Evolutionary conservation across 163 green algal genomes (phyloP).

Genomic region (Chlamydomonas reinhardtii): DNA sequence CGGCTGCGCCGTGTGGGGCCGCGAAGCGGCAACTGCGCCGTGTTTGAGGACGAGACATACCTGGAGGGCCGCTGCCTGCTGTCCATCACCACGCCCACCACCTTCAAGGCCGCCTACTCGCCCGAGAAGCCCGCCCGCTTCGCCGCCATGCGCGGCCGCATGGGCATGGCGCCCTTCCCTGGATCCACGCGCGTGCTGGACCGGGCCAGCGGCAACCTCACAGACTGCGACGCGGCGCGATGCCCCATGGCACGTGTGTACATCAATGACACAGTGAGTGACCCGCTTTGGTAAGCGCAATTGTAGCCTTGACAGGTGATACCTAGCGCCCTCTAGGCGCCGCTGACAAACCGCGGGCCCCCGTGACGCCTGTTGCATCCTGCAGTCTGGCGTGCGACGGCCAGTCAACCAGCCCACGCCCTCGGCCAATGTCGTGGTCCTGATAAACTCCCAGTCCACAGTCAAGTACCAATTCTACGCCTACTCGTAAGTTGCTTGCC

Average conservation of each 20-base stretch:
- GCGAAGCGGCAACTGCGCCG: constrained; percentile 2
- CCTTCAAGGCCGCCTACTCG: constrained; percentile 30
- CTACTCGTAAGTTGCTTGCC: constrained; percentile 7
- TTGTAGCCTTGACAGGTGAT: no score
- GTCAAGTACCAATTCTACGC: constrained; percentile 38
- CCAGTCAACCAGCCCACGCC: constrained; percentile 26
- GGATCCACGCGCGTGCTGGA: constrained; percentile 35
- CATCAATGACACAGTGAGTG: background rate
- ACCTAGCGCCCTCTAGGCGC: no score
- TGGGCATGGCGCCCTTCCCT: constrained; percentile 20
- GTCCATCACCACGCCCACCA: constrained; percentile 14
- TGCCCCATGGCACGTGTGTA: constrained; percentile 1
- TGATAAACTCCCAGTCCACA: constrained; percentile 29
- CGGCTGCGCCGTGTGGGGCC: no score
- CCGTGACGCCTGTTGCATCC: no score
- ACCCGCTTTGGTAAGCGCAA: no score
- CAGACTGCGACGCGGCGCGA: background rate
- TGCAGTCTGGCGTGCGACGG: background rate
- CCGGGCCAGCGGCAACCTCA: background rate
- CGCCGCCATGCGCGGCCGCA: constrained; percentile 30
- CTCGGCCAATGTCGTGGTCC: background rate
- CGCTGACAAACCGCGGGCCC: no score
- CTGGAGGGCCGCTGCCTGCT: constrained; percentile 38
- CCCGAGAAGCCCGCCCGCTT: background rate
- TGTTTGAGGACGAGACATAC: constrained; percentile 22